A percentile compares a stretch with the other conserved stretches of the same genome.
Evolutionary conservation across 2,329 filamentous ascomycete species (phyloP).

Genomic region (Hypoxylon sp.): DNA sequence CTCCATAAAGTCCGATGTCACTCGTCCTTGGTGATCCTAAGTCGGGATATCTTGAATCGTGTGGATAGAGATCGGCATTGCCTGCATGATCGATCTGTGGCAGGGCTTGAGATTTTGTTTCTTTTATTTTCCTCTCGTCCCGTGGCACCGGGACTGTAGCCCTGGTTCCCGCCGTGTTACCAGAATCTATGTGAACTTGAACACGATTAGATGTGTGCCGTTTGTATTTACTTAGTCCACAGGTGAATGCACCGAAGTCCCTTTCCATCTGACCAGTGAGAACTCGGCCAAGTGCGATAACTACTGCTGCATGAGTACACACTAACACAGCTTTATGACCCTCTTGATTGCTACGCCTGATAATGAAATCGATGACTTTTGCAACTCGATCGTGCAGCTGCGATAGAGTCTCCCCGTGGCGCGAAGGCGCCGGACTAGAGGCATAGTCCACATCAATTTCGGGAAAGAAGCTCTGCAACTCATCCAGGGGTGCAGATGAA

Average conservation of each 20-base stretch:
- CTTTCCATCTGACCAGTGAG: conserved; percentile 83
- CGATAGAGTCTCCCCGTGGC: conserved; percentile 82
- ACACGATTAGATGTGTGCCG: conserved; percentile 43
- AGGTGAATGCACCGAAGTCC: conserved; percentile 89
- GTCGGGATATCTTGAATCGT: conserved; percentile 53
- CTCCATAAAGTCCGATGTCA: conserved; percentile 76
- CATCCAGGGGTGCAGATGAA: conserved; percentile 74
- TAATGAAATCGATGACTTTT: conserved; percentile 76
- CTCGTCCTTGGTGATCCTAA: conserved; percentile 60
- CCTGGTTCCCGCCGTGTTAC: conserved; percentile 13
- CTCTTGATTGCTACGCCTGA: conserved; percentile 79
- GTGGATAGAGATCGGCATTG: conserved; percentile 45
- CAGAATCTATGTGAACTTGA: conserved; percentile 16
- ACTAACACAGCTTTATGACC: conserved; percentile 80
- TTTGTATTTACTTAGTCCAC: conserved; percentile 78
- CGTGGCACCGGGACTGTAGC: conserved; percentile 19
- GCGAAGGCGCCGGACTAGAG: conserved; percentile 76
- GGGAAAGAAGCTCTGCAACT: conserved; percentile 78
- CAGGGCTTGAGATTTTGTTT: conserved; percentile 52
- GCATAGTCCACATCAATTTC: conserved; percentile 70
- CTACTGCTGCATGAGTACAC: conserved; percentile 89
- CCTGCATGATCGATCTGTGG: conserved; percentile 37
- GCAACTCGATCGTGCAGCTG: conserved; percentile 86
- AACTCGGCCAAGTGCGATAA: conserved; percentile 87
- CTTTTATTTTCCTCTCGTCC: conserved; percentile 42